Base-by-base conservation (phyloP, 192 early-diverging fungal genomes). In the Ambispora gerdemannii region DNA sequence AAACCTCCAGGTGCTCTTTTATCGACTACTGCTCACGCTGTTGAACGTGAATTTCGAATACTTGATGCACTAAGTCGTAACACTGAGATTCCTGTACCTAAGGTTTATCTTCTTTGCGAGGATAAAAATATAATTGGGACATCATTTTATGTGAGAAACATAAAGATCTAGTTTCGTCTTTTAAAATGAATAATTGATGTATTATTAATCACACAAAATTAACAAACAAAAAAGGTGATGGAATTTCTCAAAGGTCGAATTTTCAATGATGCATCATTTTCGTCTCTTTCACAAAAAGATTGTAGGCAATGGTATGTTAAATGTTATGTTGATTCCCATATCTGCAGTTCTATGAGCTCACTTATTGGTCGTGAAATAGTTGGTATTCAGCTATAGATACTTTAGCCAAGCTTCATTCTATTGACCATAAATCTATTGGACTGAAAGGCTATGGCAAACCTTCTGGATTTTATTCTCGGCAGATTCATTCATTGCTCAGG, bases 221-320 rank as follows among this genome's bases (percentile, higher is more conserved):
- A 15, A 22, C 30, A 33, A 51, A 4, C 8, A 31, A 0, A 35
- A 49, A 51, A 88, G 82, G 78, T 92, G 34, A 98, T 98, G 96
- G 89, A 98, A 79, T 98, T 95, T 68, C 77, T 96, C 63, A 78
- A 95, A 51, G 96, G 96, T 34, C 87, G 94, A 2, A 92, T 98
- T 51, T 91, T 95, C 72, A 75, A 84, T 4, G 90, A 91, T 56
- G 70, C 84, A 1, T 73, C 80, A 31, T 78, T 93, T 74, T 78
- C 79, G 7, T 74, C 77, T 59, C 67, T 93, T 38, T 72, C 81
- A 13, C 76, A 74, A 19, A 74, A 78, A 31, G 83, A 89, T 60
- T 82, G 87, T 24, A 74, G 56, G n/a, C 43, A 63, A 47, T 90
- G 81, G 86, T 87, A 81, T 62, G 55, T 49, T 33, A n/a, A n/a